These are phyloP conservation scores for Fraxinus americana DNA, from an alignment of 257 asterid genomes.

Conservation along the genomic window DNA sequence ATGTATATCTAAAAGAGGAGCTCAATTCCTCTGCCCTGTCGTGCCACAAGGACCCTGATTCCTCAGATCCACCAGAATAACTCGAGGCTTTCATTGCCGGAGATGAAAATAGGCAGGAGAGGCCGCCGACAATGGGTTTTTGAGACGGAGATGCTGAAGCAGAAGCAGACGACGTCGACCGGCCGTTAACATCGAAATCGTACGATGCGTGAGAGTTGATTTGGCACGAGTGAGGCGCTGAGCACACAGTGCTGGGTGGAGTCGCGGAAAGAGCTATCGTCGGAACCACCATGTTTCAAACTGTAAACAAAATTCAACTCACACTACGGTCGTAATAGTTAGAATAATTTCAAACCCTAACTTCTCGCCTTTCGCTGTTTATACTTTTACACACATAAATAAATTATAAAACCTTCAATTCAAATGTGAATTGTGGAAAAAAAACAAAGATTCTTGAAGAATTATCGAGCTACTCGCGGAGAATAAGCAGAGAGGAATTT, in stretches of 20 bases:
- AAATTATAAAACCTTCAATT: neutral
- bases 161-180: slow-evolving; percentile 62
- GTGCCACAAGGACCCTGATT: slow-evolving; percentile 73
- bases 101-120: slow-evolving; percentile 64
- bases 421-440: slow-evolving; percentile 14
- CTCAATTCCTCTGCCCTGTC: slow-evolving; percentile 74
- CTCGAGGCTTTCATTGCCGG: slow-evolving; percentile 58
- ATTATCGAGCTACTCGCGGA: slow-evolving; percentile 12
- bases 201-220: slow-evolving; percentile 66
- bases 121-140: slow-evolving; percentile 59
- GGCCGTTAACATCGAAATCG: slow-evolving; percentile 68
- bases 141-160: slow-evolving; percentile 69
- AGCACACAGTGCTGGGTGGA: slow-evolving; percentile 75
- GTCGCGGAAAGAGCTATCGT: slow-evolving; percentile 84
- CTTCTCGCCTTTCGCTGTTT: slow-evolving; percentile 12
- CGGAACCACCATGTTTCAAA: slow-evolving; percentile 68
- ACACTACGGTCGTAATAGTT: neutral
- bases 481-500: slow-evolving; percentile 2
- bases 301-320: slow-evolving; percentile 26
- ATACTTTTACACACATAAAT: neutral
- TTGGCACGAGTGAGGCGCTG: slow-evolving; percentile 68
- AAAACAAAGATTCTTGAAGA: neutral
- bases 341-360: slow-evolving; percentile 27
- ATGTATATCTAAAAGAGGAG: slow-evolving; percentile 66
- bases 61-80: slow-evolving; percentile 61